Conservation (phyloP, 192 early-diverging fungal genomes). For the Coemansia aciculifera region DNA sequence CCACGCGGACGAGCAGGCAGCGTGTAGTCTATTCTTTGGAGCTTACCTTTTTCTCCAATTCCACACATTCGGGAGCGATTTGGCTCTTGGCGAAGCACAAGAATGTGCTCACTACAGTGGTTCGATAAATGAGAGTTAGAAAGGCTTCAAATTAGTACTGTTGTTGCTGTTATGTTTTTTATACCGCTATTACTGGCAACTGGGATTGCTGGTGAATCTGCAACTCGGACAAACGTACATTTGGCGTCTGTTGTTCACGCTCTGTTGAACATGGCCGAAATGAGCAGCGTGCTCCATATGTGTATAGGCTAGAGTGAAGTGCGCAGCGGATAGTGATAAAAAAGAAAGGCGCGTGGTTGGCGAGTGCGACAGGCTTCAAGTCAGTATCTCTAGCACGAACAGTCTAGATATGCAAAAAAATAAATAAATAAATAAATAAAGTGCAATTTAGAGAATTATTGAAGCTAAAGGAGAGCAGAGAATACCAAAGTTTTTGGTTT, state of each 20-base stretch:
- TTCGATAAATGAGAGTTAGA: background rate
- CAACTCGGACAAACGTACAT: slow-evolving; percentile 36
- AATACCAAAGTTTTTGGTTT: background rate
- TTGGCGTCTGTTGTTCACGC: slow-evolving; percentile 52
- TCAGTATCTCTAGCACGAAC: background rate
- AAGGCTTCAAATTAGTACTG: background rate
- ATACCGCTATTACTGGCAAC: background rate
- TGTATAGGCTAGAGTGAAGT: slow-evolving; percentile 6
- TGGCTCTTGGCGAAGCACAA: slow-evolving; percentile 83
- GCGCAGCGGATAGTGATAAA: slow-evolving; percentile 1
- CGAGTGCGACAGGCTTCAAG: background rate
- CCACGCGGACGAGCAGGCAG: background rate
- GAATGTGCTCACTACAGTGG: slow-evolving; percentile 54
- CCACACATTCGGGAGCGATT: slow-evolving; percentile 91
- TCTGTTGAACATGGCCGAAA: slow-evolving; percentile 51
- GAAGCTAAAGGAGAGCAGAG: slow-evolving; percentile 11
- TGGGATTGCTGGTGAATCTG: background rate
- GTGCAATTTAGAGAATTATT: slow-evolving; percentile 6
- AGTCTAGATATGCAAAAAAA: slow-evolving; percentile 11
- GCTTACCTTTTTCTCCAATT: slow-evolving; percentile 88
- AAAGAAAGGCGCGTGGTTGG: slow-evolving; percentile 4
- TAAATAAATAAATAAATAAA: slow-evolving; percentile 17
- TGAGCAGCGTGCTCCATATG: slow-evolving; percentile 46
- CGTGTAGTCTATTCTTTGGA: background rate
- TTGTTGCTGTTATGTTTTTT: background rate